Evolutionary conservation across 371 early-diverging fungal genomes (phyloP), one percentile per base, ranked within the genome.

Genomic region (Chytridium lagenaria): DNA sequence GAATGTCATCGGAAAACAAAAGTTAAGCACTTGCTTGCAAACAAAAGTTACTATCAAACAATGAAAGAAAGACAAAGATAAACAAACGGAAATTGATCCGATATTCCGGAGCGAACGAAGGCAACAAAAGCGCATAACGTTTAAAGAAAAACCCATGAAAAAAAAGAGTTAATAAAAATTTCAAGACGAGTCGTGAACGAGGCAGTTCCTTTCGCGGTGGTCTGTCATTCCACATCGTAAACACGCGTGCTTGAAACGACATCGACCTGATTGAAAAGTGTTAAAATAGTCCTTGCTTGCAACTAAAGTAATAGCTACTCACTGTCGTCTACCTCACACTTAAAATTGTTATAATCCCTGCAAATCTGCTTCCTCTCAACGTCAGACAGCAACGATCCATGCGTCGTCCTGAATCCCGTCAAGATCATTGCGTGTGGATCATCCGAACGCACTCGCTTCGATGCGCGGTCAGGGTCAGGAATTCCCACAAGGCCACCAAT

Each of bases 291-390:
- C 40, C 38, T 67, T 66, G 28, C 66, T 55, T 66, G 26, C 2
- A 49, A 2, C 0, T 22, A 66, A 66, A 72, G 36, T 10, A 65
- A 65, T 16, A 51, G 0, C 12, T 49, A 15, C 40, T 30, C 16
- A 59, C 67, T 22, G 1, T 37, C 55, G 23, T 50, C 40, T 10
- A 64, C 39, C 31, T 66, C 34, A 22, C 72, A 36, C 67, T 72
- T 50, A 44, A 50, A 68, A 59, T 77, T 77, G 66, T 77, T 77
- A 51, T 64, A 77, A 49, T 77, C 77, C 15, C 77, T 31, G 70
- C 77, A 77, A 33, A 77, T 55, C 51, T 34, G 22, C 44, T 38
- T 67, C 36, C 68, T 66, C 59, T 77, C 77, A 23, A 22, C 33
- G 5, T 77, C 77, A 3, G 51, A 63, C 50, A 77, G 33, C 40